These are phyloP conservation scores for Phytophthora idaei DNA, from an alignment of 352 stramenopile species.

Conservation along the genomic window DNA sequence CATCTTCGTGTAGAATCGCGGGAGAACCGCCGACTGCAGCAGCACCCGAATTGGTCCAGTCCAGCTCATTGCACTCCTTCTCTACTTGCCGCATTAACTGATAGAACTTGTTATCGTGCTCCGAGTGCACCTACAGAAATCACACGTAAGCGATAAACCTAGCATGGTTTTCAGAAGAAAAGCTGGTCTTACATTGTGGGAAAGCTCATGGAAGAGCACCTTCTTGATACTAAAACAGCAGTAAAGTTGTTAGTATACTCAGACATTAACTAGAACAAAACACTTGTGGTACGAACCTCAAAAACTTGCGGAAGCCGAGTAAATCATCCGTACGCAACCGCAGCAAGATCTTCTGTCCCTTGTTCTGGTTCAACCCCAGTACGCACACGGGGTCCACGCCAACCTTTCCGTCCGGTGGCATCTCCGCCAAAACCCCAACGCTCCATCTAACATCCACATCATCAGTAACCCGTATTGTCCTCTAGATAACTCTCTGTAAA, in stretches of 20 bases:
- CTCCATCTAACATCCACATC: slow-evolving; percentile 62
- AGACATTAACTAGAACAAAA: background rate
- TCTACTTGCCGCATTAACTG: slow-evolving; percentile 83
- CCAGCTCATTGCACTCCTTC: slow-evolving; percentile 69
- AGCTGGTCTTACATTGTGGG: slow-evolving; percentile 86
- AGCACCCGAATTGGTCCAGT: slow-evolving; percentile 64
- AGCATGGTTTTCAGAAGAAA: background rate
- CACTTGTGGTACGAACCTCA: slow-evolving; percentile 48
- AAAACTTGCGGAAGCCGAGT: slow-evolving; percentile 90
- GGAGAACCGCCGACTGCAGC: slow-evolving; percentile 40
- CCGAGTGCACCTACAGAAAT: slow-evolving; percentile 59
- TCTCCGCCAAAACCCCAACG: slow-evolving; percentile 86
- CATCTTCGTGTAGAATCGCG: slow-evolving; percentile 23
- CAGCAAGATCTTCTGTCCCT: slow-evolving; percentile 94
- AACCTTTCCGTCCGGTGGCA: slow-evolving; percentile 92
- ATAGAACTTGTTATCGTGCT: slow-evolving; percentile 85
- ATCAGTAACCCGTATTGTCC: background rate
- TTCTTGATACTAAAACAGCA: slow-evolving; percentile 83
- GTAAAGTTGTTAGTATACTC: background rate
- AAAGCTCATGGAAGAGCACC: slow-evolving; percentile 94
- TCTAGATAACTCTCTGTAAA: background rate
- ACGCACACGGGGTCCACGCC: slow-evolving; percentile 87
- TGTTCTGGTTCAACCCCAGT: slow-evolving; percentile 95
- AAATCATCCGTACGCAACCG: slow-evolving; percentile 95
- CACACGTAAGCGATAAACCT: background rate